Percentiles rank a stretch among this genome's conserved stretches.
Conservation (phyloP, 352 stramenopile genomes). For the Stramenopiles sp. region DNA sequence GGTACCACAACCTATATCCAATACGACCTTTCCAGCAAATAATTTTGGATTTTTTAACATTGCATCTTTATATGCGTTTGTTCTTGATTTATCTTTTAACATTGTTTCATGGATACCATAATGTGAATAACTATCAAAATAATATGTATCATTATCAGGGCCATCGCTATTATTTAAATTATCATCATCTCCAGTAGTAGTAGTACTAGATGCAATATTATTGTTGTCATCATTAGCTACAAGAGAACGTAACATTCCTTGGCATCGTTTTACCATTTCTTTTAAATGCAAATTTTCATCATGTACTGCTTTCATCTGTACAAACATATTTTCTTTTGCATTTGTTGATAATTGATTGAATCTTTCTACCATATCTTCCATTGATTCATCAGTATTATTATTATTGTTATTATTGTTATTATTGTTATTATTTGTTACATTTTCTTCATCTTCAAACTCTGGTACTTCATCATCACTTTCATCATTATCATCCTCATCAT, state of each 20-base stretch:
- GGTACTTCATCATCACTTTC: neutral
- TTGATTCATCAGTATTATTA: too few relatives aligned
- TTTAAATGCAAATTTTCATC: neutral
- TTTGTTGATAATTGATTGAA: neutral
- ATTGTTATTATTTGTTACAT: too few relatives aligned
- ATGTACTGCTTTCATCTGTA: neutral
- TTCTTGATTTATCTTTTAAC: conserved; percentile 89
- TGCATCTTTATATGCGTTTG: conserved; percentile 85
- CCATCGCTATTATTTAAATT: neutral
- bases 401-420: too few relatives aligned
- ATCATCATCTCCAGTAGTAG: too few relatives aligned
- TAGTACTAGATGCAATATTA: neutral
- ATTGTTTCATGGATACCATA: conserved; percentile 97
- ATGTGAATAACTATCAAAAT: conserved; percentile 95
- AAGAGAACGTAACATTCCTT: neutral
- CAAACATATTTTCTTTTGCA: neutral
- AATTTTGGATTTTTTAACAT: conserved; percentile 87
- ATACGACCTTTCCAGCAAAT: conserved; percentile 85
- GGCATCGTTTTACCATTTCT: neutral
- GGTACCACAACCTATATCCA: conserved; percentile 89
- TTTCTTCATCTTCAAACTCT: neutral
- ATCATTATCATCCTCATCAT: neutral
- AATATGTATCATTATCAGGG: conserved; percentile 36
- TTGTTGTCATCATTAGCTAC: neutral
- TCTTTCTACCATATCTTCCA: neutral